Percentiles rank a stretch among this genome's conserved stretches.
Evolutionary conservation across 805 yeast genomes (phyloP).

Genomic region (Hagleromyces aurorensis): DNA sequence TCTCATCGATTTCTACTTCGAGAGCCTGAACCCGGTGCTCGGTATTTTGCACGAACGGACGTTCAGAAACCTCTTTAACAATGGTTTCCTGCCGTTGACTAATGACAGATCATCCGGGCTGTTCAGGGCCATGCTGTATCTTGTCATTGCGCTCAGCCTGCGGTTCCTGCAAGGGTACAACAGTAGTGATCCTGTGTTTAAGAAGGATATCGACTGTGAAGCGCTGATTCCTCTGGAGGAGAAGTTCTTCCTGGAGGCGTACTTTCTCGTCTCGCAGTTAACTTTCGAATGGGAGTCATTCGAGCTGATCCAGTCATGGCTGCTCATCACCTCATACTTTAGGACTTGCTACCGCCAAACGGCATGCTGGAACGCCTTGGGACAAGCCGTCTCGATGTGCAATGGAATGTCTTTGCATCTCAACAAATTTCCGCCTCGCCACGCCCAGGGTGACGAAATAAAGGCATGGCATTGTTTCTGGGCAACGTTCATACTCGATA

Average conservation of each 20-base stretch:
- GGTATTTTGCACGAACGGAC: slow-evolving; percentile 46
- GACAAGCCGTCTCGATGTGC: slow-evolving; percentile 37
- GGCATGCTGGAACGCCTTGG: slow-evolving; percentile 36
- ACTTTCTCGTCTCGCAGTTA: slow-evolving; percentile 33
- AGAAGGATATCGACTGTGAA: too few species aligned
- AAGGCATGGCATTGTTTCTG: slow-evolving; percentile 49
- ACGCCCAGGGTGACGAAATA: slow-evolving; percentile 31
- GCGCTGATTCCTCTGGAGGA: slow-evolving; percentile 35
- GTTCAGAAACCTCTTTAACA: slow-evolving; percentile 42
- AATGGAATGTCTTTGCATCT: slow-evolving; percentile 39
- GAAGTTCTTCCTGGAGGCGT: slow-evolving; percentile 34
- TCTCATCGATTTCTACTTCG: slow-evolving; percentile 36
- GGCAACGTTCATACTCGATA: slow-evolving; percentile 47
- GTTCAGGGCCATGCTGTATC: slow-evolving; percentile 43
- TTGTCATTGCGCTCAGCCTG: slow-evolving; percentile 43
- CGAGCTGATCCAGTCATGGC: slow-evolving; percentile 45
- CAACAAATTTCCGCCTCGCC: slow-evolving; percentile 22
- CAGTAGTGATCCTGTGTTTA: too few species aligned
- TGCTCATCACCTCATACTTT: slow-evolving; percentile 37
- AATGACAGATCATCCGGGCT: slow-evolving; percentile 31
- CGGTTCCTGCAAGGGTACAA: slow-evolving; percentile 45
- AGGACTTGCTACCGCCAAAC: slow-evolving; percentile 39
- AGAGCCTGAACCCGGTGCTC: slow-evolving; percentile 44
- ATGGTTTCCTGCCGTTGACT: slow-evolving; percentile 19
- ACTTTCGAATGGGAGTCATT: slow-evolving; percentile 46